Evolutionary conservation across 83 land plant species (phyloP).

Genomic region (Picea abies): DNA sequence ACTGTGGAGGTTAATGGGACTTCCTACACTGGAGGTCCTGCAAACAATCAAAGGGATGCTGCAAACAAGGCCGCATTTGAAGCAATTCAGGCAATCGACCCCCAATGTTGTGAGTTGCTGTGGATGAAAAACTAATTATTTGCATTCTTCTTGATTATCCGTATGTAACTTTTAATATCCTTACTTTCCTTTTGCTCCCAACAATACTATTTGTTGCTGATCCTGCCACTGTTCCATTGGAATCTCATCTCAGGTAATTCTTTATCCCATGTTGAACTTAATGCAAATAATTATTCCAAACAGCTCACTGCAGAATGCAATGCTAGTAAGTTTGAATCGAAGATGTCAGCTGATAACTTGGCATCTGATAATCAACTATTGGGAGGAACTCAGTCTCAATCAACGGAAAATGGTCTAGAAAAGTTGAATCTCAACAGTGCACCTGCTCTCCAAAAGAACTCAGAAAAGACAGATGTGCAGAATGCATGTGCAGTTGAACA

Average conservation of each 20-base stretch:
- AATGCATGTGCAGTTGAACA: no score
- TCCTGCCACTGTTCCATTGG: neutral
- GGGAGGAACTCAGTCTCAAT: no score
- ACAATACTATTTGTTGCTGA: neutral
- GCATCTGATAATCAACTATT: no score
- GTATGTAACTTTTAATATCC: neutral
- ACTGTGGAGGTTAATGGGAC: slow-evolving; percentile 40
- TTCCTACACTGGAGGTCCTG: slow-evolving; percentile 33
- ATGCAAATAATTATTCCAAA: neutral
- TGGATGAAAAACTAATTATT: neutral
- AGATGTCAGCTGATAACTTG: neutral
- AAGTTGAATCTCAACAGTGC: no score
- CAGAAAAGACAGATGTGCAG: no score
- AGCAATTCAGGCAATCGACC: neutral
- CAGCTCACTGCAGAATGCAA: neutral
- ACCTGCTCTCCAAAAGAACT: no score
- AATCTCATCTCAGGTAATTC: neutral
- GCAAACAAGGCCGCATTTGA: slow-evolving; percentile 46
- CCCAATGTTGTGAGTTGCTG: neutral
- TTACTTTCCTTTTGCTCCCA: neutral
- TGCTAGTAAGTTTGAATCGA: neutral
- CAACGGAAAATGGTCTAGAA: no score
- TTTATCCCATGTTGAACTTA: neutral
- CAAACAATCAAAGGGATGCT: slow-evolving; percentile 53
- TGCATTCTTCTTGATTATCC: neutral